These are phyloP conservation scores for Bidens hawaiensis DNA, from an alignment of 140 eudicot genomes.

Conservation along the genomic window DNA sequence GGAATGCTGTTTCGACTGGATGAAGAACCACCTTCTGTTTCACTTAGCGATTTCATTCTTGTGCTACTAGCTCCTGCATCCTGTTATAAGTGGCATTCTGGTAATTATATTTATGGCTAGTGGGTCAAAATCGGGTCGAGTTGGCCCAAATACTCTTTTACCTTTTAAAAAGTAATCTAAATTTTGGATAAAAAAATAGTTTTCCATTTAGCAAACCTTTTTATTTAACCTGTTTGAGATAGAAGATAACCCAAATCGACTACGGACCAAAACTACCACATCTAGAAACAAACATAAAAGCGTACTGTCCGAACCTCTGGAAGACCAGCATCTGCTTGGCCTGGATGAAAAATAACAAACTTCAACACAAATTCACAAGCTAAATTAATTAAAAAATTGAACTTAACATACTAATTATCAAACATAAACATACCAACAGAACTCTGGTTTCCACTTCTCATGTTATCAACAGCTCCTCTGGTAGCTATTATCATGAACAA, in stretches of 20 bases:
- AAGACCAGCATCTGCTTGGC: constrained; percentile 31
- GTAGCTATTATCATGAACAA: constrained; percentile 24
- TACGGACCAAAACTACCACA: not conserved
- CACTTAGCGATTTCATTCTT: constrained; percentile 14
- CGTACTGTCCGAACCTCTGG: constrained; percentile 35
- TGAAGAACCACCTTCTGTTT: constrained; percentile 27
- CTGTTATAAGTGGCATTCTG: constrained; percentile 24
- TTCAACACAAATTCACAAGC: not conserved
- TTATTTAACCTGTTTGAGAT: not conserved
- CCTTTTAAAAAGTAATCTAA: not conserved
- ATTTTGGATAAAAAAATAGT: not conserved
- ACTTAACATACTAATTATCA: not conserved
- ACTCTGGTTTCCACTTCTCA: constrained; percentile 28
- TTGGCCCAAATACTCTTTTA: not conserved
- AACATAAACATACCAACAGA: constrained; percentile 24
- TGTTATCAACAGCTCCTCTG: constrained; percentile 33
- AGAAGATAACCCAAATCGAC: not conserved
- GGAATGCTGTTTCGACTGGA: constrained; percentile 42
- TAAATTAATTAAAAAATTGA: not conserved
- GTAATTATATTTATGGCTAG: too few relatives aligned
- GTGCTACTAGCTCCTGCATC: constrained; percentile 19
- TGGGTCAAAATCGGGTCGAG: too few relatives aligned
- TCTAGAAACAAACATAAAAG: constrained; percentile 12
- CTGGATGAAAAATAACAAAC: constrained; percentile 18
- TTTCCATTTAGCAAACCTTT: not conserved